A percentile compares a stretch with the other conserved stretches of the same genome.
These are phyloP conservation scores for Saprolegnia parasitica DNA, from an alignment of 352 stramenopile species.

Conservation along the genomic window DNA sequence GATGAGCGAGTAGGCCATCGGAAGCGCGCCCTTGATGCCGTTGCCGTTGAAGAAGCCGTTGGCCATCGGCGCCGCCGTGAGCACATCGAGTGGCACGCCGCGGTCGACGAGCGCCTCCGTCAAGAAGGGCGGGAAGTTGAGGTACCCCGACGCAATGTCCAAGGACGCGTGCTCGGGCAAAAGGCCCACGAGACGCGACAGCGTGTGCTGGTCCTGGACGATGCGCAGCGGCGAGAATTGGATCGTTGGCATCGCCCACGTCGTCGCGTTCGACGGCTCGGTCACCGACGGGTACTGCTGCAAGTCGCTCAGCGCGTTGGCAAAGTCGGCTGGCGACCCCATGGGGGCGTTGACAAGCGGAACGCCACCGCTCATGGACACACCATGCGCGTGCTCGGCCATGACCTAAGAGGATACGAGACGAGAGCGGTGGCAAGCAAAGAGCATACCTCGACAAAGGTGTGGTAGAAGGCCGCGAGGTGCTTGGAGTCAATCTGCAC, in stretches of 20 bases:
- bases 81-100: constrained; percentile 46
- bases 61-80: constrained; percentile 56
- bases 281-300: constrained; percentile 28
- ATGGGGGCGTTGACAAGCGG: not conserved
- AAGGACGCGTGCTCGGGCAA: constrained; percentile 46
- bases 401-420: not conserved
- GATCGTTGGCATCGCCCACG: constrained; percentile 69
- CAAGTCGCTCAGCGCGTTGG: constrained; percentile 8
- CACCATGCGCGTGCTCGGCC: constrained; percentile 15
- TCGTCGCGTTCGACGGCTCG: constrained; percentile 24
- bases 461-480: constrained; percentile 63
- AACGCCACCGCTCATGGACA: not conserved
- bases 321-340: constrained; percentile 5
- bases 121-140: constrained; percentile 74
- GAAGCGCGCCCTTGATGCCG: constrained; percentile 65
- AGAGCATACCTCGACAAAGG: constrained; percentile 42
- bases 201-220: constrained; percentile 49
- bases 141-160: constrained; percentile 69
- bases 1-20: constrained; percentile 80
- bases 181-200: constrained; percentile 43
- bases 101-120: constrained; percentile 47
- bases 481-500: constrained; percentile 53
- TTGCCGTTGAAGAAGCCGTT: constrained; percentile 71
- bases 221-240: constrained; percentile 65
- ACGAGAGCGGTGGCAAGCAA: not conserved